phyloP scores from a whole-genome alignment of 441 rosid genomes.

The Euphorbia celastroides region DNA sequence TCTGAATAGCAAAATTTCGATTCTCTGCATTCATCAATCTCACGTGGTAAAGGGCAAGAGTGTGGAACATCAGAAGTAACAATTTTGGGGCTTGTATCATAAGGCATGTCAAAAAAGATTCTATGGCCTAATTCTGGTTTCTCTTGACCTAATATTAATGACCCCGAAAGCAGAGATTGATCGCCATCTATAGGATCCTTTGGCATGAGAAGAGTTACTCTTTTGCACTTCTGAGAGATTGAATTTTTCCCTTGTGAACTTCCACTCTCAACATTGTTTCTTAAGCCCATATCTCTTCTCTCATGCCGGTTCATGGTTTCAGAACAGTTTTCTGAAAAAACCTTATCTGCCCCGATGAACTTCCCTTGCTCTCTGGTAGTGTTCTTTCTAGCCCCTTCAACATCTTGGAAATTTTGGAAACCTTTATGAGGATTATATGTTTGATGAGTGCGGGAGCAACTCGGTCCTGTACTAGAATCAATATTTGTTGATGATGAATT shows the following conservation, averaged over 20 bases:
- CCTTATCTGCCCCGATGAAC: conserved; percentile 26
- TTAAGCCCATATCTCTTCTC: conserved; percentile 33
- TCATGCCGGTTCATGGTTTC: conserved; percentile 29
- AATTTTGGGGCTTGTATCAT: conserved; percentile 26
- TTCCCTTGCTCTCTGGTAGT: conserved; percentile 21
- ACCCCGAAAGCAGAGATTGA: conserved; percentile 32
- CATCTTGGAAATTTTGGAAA: conserved; percentile 27
- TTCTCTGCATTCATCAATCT: conserved; percentile 31
- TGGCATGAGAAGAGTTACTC: conserved; percentile 42
- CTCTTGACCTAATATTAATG: conserved; percentile 26
- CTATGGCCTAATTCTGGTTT: conserved; percentile 39
- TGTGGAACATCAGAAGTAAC: conserved; percentile 29
- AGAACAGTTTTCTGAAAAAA: conserved; percentile 25
- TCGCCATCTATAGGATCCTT: conserved; percentile 33
- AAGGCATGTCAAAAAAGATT: conserved; percentile 30
- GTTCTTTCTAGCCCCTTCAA: conserved; percentile 21
- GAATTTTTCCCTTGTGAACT: conserved; percentile 26
- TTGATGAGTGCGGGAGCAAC: conserved; percentile 42
- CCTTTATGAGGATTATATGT: conserved; percentile 27
- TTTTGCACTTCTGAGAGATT: conserved; percentile 33
- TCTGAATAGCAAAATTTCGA: conserved; percentile 31
- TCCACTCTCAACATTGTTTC: conserved; percentile 25
- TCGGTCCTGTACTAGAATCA: conserved; percentile 41
- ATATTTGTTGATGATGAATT: conserved; percentile 37
- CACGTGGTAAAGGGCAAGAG: conserved; percentile 39